Conservation (phyloP, 2,329 filamentous ascomycete genomes). For the Exophiala mesophila region DNA sequence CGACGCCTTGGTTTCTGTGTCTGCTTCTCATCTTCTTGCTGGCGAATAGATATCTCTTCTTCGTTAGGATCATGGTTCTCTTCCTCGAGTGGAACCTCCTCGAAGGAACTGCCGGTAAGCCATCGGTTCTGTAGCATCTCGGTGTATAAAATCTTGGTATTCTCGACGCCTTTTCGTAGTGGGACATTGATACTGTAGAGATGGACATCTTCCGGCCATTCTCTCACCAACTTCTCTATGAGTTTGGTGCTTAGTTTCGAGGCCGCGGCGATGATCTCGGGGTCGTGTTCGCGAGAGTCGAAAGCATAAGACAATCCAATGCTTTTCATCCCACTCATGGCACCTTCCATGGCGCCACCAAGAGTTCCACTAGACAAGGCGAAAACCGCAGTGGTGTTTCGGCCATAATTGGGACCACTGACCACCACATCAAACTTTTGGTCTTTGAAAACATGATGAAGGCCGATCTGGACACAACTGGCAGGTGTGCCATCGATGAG, state of each 20-base stretch:
- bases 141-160: slow-evolving; percentile 72
- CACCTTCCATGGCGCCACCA: slow-evolving; percentile 71
- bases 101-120: slow-evolving; percentile 78
- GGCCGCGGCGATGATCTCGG: slow-evolving; percentile 71
- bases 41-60: slow-evolving; percentile 69
- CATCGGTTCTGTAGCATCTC: slow-evolving; percentile 88
- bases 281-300: slow-evolving; percentile 78
- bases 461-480: slow-evolving; percentile 73
- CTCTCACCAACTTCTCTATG: slow-evolving; percentile 70
- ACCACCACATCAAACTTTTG: slow-evolving; percentile 72
- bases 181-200: slow-evolving; percentile 93
- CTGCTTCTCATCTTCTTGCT: slow-evolving; percentile 49
- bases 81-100: slow-evolving; percentile 64
- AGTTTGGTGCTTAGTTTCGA: slow-evolving; percentile 69
- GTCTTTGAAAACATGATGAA: slow-evolving; percentile 73
- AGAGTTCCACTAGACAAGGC: slow-evolving; percentile 72
- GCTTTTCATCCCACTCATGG: slow-evolving; percentile 62
- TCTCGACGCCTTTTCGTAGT: slow-evolving; percentile 68
- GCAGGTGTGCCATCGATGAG: slow-evolving; percentile 77
- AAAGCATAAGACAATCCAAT: slow-evolving; percentile 91
- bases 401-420: slow-evolving; percentile 75
- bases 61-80: slow-evolving; percentile 57
- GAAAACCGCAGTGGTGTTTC: slow-evolving; percentile 77
- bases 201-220: slow-evolving; percentile 71
- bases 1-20: slow-evolving; percentile 39